phyloP scores from a whole-genome alignment of 1,139 yeast genomes.

The Diutina rugosa region DNA sequence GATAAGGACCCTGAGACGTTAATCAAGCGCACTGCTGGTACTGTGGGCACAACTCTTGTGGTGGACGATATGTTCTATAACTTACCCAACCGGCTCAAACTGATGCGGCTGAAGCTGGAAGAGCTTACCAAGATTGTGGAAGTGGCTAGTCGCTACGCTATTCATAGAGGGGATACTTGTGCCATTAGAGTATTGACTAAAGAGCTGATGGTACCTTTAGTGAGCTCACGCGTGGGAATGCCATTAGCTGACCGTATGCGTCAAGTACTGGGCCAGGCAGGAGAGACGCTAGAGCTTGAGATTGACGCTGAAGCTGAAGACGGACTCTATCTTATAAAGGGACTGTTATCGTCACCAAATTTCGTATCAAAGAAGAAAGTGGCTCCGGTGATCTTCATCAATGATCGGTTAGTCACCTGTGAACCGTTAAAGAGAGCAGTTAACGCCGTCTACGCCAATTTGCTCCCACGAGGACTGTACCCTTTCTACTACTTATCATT shows the following conservation, averaged over 20 bases:
- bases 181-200: conserved; percentile 48
- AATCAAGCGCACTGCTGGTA: conserved; percentile 78
- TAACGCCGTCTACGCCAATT: conserved; percentile 46
- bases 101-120: conserved; percentile 55
- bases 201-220: conserved; percentile 29
- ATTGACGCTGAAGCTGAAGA: conserved; percentile 8
- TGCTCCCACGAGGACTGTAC: conserved; percentile 67
- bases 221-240: conserved; percentile 37
- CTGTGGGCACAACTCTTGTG: conserved; percentile 69
- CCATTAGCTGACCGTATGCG: conserved; percentile 57
- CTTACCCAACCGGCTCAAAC: conserved; percentile 63
- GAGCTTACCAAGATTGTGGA: conserved; percentile 72
- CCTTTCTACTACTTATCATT: conserved; percentile 71
- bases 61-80: conserved; percentile 90
- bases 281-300: conserved; percentile 42
- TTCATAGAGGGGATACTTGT: conserved; percentile 49
- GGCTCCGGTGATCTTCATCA: conserved; percentile 71
- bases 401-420: conserved; percentile 69
- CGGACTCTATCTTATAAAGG: conserved; percentile 28
- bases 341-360: conserved; percentile 62
- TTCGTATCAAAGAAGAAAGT: conserved; percentile 54
- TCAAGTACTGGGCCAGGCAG: conserved; percentile 65
- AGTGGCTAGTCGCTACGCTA: conserved; percentile 72
- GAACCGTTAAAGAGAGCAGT: conserved; percentile 70
- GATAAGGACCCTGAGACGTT: conserved; percentile 13